Conservation (phyloP, 2,329 filamentous ascomycete species). For the Trichoderma sp. region DNA sequence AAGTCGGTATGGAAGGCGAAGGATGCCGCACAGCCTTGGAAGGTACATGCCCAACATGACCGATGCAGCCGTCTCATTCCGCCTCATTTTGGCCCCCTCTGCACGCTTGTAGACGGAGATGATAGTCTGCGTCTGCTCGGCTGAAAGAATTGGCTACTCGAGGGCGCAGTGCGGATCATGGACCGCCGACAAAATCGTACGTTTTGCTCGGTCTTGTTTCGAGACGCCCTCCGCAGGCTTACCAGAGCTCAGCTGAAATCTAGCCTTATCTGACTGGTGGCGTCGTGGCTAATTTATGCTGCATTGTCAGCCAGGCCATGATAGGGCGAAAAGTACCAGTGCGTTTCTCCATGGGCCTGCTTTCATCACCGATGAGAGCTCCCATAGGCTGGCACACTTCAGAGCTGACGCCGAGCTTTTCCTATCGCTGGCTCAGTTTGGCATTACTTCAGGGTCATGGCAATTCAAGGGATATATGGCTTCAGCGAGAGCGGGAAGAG, state of each 20-base stretch:
- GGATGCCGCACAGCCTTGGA: not conserved
- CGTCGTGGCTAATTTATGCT: slow-evolving; percentile 19
- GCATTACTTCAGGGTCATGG: slow-evolving; percentile 1
- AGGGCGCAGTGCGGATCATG: slow-evolving; percentile 4
- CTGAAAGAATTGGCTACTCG: not conserved
- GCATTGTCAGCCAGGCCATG: not conserved
- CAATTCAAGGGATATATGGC: not conserved
- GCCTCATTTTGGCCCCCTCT: not conserved
- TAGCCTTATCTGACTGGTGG: slow-evolving; percentile 17
- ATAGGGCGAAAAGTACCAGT: not conserved
- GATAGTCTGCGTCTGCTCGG: not conserved
- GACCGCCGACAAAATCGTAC: not conserved
- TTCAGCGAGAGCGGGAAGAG: not conserved
- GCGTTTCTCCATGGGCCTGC: not conserved
- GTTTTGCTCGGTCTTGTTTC: slow-evolving; percentile 15
- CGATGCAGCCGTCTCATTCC: not conserved
- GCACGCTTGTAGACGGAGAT: not conserved
- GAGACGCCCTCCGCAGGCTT: slow-evolving; percentile 18
- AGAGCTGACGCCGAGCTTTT: slow-evolving; percentile 9
- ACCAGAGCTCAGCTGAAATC: slow-evolving; percentile 21
- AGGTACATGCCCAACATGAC: not conserved
- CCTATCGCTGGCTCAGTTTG: slow-evolving; percentile 1
- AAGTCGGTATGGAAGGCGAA: slow-evolving; percentile 10
- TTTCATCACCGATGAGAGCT: slow-evolving; percentile 9
- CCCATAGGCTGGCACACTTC: not conserved